Conservation (phyloP, 2,329 filamentous ascomycete species). For the Tolypocladium ovalisporum region DNA sequence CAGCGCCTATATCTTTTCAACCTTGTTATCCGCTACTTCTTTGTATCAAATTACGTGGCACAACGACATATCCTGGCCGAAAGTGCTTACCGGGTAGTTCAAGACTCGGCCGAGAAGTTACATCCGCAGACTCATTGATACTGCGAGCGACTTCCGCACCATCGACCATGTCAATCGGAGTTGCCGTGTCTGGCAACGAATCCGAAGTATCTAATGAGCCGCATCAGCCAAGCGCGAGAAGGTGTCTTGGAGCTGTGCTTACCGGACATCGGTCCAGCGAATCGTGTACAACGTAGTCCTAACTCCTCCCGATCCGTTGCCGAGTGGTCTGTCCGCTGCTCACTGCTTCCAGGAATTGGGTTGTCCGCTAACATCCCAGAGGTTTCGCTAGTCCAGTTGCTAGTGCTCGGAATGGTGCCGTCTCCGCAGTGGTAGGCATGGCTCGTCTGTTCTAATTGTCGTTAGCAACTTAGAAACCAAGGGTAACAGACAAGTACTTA, state of each 20-base stretch:
- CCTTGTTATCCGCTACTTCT: background rate
- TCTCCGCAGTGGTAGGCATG: too few relatives aligned
- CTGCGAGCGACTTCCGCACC: background rate
- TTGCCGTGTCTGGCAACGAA: background rate
- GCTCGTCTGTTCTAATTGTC: too few relatives aligned
- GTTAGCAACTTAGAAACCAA: too few relatives aligned
- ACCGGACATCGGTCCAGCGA: background rate
- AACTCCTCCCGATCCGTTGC: too few relatives aligned
- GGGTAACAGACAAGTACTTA: too few relatives aligned
- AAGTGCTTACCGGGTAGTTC: background rate
- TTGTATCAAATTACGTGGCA: background rate
- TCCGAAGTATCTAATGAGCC: background rate
- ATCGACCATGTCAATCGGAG: background rate
- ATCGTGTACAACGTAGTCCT: too few relatives aligned
- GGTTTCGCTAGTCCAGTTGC: too few relatives aligned
- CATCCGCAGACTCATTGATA: background rate
- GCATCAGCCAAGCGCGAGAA: background rate
- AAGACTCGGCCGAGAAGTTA: background rate
- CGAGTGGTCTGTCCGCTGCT: too few relatives aligned
- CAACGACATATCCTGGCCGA: background rate
- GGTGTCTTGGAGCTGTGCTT: background rate
- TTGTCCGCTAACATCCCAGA: too few relatives aligned
- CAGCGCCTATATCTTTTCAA: background rate
- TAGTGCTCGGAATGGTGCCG: too few relatives aligned
- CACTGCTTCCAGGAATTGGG: too few relatives aligned